Percentiles rank a stretch among this genome's conserved stretches.
Evolutionary conservation across 2,329 filamentous ascomycete species (phyloP).

Genomic region (Fusarium sp.): DNA sequence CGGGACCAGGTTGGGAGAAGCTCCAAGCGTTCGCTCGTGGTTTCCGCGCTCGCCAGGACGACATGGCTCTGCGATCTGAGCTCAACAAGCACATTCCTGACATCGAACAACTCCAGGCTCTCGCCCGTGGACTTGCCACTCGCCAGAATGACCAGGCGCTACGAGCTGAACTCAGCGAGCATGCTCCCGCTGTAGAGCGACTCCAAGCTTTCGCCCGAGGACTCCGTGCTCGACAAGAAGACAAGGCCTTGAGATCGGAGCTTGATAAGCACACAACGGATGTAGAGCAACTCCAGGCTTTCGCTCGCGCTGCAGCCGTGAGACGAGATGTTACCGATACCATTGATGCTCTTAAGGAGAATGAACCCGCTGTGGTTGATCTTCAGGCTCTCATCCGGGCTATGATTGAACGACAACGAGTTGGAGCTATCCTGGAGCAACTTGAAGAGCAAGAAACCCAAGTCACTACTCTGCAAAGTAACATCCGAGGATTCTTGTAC

Average conservation of each 20-base stretch:
- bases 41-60: slow-evolving; percentile 57
- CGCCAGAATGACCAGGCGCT: slow-evolving; percentile 47
- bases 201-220: slow-evolving; percentile 66
- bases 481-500: slow-evolving; percentile 72
- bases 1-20: slow-evolving; percentile 61
- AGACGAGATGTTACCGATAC: slow-evolving; percentile 61
- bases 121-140: slow-evolving; percentile 56
- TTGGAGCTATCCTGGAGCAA: slow-evolving; percentile 61
- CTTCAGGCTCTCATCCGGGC: slow-evolving; percentile 71
- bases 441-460: slow-evolving; percentile 67
- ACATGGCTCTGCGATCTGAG: slow-evolving; percentile 59
- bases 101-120: slow-evolving; percentile 61
- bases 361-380: slow-evolving; percentile 59
- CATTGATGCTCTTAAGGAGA: slow-evolving; percentile 60
- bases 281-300: slow-evolving; percentile 62
- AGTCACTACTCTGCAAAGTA: slow-evolving; percentile 73
- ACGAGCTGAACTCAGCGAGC: slow-evolving; percentile 60
- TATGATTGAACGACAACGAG: slow-evolving; percentile 65
- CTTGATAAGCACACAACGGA: slow-evolving; percentile 57
- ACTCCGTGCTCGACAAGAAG: slow-evolving; percentile 22
- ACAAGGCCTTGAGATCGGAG: slow-evolving; percentile 58
- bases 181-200: slow-evolving; percentile 55
- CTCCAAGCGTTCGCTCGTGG: slow-evolving; percentile 59
- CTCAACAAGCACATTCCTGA: slow-evolving; percentile 57
- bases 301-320: slow-evolving; percentile 65